Evolutionary conservation across 352 stramenopile species (phyloP).

Genomic region (Lagenidium sp.): DNA sequence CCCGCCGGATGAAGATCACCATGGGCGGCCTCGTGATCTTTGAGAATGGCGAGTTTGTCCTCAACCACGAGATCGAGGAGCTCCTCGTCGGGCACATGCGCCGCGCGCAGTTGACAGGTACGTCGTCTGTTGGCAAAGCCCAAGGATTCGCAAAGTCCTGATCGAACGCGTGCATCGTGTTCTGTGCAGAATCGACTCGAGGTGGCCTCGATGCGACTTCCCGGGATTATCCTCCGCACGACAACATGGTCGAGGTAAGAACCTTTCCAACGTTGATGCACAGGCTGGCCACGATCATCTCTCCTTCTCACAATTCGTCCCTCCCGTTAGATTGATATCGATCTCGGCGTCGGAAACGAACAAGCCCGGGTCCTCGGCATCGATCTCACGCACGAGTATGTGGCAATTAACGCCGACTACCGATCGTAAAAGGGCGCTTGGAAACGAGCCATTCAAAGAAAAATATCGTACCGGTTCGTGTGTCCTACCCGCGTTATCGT

Average conservation of each 20-base stretch:
- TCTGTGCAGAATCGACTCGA: slow-evolving; percentile 37
- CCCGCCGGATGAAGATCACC: slow-evolving; percentile 71
- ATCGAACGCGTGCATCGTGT: neutral
- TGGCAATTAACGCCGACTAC: slow-evolving; percentile 98
- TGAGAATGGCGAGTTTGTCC: slow-evolving; percentile 91
- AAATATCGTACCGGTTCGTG: neutral
- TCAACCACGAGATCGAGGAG: slow-evolving; percentile 88
- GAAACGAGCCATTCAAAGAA: too few relatives aligned
- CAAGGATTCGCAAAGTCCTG: neutral
- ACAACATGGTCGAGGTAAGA: slow-evolving; percentile 92
- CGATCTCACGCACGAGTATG: slow-evolving; percentile 98
- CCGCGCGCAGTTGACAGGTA: slow-evolving; percentile 81
- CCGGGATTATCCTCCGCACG: slow-evolving; percentile 91
- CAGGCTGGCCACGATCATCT: neutral
- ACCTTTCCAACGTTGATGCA: too few relatives aligned
- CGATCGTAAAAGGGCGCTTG: slow-evolving; percentile 93
- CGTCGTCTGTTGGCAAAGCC: too few relatives aligned
- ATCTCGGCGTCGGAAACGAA: slow-evolving; percentile 85
- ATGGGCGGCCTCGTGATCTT: slow-evolving; percentile 93
- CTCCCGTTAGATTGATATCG: slow-evolving; percentile 81
- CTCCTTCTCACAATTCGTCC: neutral
- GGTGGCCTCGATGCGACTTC: slow-evolving; percentile 71
- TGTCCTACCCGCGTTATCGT: too few relatives aligned
- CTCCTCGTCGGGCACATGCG: slow-evolving; percentile 94
- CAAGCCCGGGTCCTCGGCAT: slow-evolving; percentile 90